Percentiles rank a stretch among this genome's conserved stretches.
These are phyloP conservation scores for Rhytidhysteron rufulum DNA, from an alignment of 2,329 filamentous ascomycete genomes.

Conservation along the genomic window DNA sequence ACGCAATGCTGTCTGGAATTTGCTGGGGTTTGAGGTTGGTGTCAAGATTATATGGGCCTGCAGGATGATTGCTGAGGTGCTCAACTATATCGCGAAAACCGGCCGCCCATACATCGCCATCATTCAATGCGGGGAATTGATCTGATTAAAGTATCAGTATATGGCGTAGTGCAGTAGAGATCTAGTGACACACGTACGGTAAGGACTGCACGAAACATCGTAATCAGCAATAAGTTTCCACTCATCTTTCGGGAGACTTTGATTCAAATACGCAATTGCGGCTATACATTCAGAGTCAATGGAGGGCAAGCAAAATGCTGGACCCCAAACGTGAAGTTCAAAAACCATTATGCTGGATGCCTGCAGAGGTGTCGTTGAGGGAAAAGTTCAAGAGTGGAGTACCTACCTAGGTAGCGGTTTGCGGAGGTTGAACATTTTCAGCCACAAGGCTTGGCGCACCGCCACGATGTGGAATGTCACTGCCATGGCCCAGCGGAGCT, in stretches of 20 bases:
- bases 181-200: slow-evolving; percentile 33
- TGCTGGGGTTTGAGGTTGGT: slow-evolving; percentile 25
- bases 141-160: slow-evolving; percentile 31
- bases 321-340: slow-evolving; percentile 85
- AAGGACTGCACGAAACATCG: slow-evolving; percentile 67
- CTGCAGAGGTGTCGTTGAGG: too few species aligned
- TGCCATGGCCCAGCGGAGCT: too few species aligned
- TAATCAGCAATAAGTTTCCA: slow-evolving; percentile 40
- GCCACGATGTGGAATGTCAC: too few species aligned
- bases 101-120: slow-evolving; percentile 53
- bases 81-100: slow-evolving; percentile 61
- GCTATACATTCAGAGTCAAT: slow-evolving; percentile 90
- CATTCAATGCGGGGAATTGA: slow-evolving; percentile 55
- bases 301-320: slow-evolving; percentile 82
- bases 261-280: slow-evolving; percentile 70
- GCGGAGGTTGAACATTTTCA: too few species aligned
- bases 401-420: too few species aligned
- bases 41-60: slow-evolving; percentile 25
- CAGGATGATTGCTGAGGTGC: slow-evolving; percentile 45
- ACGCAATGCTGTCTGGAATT: slow-evolving; percentile 42
- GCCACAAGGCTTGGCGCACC: too few species aligned
- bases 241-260: slow-evolving; percentile 54
- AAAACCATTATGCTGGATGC: slow-evolving; percentile 58
- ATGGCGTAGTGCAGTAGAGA: neutral
- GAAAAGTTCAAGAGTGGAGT: too few species aligned